These are phyloP conservation scores for Trichoderma sp. DNA, from an alignment of 2,329 filamentous ascomycete genomes.

Conservation along the genomic window DNA sequence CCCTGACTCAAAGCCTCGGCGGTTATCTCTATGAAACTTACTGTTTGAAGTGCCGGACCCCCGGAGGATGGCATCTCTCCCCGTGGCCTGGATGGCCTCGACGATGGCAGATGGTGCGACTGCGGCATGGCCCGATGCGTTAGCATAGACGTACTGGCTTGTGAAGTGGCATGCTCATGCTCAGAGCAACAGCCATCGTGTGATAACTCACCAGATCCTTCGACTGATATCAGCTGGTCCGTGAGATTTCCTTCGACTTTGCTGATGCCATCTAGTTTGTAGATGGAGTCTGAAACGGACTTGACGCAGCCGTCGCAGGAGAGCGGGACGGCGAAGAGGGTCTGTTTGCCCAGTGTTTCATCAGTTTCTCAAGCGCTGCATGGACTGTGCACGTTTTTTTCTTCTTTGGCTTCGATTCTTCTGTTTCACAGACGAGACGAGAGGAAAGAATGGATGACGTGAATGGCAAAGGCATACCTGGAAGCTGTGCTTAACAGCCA, in stretches of 20 bases:
- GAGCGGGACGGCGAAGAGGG: conserved; percentile 92
- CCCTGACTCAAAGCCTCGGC: neutral
- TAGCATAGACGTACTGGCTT: no score
- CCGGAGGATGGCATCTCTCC: conserved; percentile 89
- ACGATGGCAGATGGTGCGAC: conserved; percentile 89
- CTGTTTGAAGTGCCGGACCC: conserved; percentile 85
- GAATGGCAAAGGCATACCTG: conserved; percentile 41
- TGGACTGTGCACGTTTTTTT: conserved; percentile 16
- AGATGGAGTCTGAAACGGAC: conserved; percentile 77
- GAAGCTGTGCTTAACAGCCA: conserved; percentile 50
- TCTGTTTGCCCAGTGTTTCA: conserved; percentile 57
- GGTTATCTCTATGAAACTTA: conserved; percentile 40
- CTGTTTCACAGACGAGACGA: neutral
- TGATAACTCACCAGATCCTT: conserved; percentile 68
- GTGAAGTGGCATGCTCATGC: no score
- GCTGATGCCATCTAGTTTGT: conserved; percentile 75
- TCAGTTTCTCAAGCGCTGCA: conserved; percentile 32
- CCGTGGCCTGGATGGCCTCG: conserved; percentile 82
- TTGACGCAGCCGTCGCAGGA: conserved; percentile 88
- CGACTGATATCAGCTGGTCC: conserved; percentile 79
- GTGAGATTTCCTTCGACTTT: conserved; percentile 81
- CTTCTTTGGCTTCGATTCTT: neutral
- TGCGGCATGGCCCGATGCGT: conserved; percentile 33
- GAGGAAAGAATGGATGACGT: neutral
- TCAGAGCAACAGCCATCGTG: conserved; percentile 5